phyloP scores from a whole-genome alignment of 2,329 filamentous ascomycete species.

The Diaporthe ampelina region DNA sequence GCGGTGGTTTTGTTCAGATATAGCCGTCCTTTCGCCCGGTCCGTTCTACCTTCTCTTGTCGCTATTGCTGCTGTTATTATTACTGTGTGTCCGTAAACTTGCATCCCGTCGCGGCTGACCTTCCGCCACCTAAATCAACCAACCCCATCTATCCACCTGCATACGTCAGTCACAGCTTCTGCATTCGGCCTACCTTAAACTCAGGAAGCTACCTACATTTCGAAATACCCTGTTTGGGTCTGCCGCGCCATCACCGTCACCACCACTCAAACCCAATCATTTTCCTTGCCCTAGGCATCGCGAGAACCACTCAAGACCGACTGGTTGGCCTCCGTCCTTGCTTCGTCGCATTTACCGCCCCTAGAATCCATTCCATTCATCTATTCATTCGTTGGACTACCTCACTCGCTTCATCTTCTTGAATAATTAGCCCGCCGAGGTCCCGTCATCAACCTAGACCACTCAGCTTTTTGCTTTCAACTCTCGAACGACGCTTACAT shows the following conservation, averaged over 20 bases:
- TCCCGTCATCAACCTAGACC: neutral
- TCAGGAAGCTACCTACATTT: neutral
- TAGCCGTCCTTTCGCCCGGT: neutral
- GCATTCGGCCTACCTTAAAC: neutral
- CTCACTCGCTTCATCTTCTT: neutral
- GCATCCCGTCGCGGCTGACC: neutral
- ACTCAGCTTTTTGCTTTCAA: neutral
- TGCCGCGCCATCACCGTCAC: slow-evolving; percentile 12
- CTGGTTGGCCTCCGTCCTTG: slow-evolving; percentile 15
- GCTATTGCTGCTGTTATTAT: too few relatives aligned
- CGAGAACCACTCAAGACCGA: neutral
- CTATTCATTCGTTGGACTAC: neutral
- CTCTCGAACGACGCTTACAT: slow-evolving; percentile 1
- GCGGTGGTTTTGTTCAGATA: neutral
- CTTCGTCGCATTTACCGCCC: neutral
- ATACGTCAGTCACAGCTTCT: slow-evolving; percentile 29
- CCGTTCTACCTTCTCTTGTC: neutral
- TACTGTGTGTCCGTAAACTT: neutral
- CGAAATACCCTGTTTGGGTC: slow-evolving; percentile 1
- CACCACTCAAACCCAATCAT: slow-evolving; percentile 27
- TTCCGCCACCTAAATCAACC: slow-evolving; percentile 8
- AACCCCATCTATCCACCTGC: slow-evolving; percentile 9
- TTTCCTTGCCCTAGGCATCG: slow-evolving; percentile 20
- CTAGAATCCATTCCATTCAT: neutral
- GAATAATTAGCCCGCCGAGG: neutral